phyloP scores from a whole-genome alignment of 2,329 filamentous ascomycete species.

The Leptosphaerulina australis region DNA sequence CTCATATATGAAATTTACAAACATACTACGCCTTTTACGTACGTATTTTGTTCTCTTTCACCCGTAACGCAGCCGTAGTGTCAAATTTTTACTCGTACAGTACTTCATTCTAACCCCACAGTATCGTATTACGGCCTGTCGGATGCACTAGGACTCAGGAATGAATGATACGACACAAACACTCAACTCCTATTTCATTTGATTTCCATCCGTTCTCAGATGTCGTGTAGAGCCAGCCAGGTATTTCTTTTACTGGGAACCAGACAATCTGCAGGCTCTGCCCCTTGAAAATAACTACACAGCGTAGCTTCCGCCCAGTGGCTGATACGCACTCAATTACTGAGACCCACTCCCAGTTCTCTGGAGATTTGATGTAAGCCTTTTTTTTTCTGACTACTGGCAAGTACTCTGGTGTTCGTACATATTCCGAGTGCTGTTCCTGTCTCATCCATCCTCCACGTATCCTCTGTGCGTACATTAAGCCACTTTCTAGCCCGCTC shows the following conservation, averaged over 20 bases:
- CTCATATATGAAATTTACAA: too few relatives aligned
- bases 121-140: too few relatives aligned
- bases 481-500: slow-evolving; percentile 7
- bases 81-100: too few relatives aligned
- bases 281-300: slow-evolving; percentile 23
- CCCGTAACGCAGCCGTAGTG: too few relatives aligned
- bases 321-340: slow-evolving; percentile 21
- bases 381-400: slow-evolving; percentile 17
- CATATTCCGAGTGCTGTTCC: slow-evolving; percentile 19
- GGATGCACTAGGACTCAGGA: too few relatives aligned
- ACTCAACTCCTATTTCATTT: slow-evolving; percentile 12
- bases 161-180: neutral
- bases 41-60: too few relatives aligned
- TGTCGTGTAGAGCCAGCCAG: slow-evolving; percentile 18
- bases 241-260: slow-evolving; percentile 14
- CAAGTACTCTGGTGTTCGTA: slow-evolving; percentile 17
- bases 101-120: too few relatives aligned
- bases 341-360: slow-evolving; percentile 27
- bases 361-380: slow-evolving; percentile 23
- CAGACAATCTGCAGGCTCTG: slow-evolving; percentile 22
- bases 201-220: slow-evolving; percentile 19
- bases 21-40: too few relatives aligned
- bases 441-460: slow-evolving; percentile 24
- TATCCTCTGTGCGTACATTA: slow-evolving; percentile 17
- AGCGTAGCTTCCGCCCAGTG: slow-evolving; percentile 5